phyloP scores from a whole-genome alignment of 805 yeast species.

The Yarrowia porcina region DNA sequence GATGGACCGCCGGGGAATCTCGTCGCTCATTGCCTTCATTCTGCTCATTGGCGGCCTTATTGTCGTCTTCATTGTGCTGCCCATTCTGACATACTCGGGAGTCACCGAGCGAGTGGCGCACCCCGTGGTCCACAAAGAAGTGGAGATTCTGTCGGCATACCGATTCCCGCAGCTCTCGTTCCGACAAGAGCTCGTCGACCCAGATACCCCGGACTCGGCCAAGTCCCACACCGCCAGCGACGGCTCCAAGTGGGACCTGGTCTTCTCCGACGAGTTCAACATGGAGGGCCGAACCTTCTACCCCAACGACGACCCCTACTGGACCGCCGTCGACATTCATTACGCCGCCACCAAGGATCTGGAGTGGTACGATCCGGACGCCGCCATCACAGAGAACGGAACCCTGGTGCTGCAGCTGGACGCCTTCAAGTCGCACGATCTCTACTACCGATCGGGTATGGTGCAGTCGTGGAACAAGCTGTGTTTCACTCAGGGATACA shows the following conservation, averaged over 20 bases:
- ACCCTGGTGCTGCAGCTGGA: conserved; percentile 67
- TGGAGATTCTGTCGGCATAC: conserved; percentile 51
- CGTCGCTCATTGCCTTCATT: conserved; percentile 43
- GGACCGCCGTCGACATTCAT: conserved; percentile 78
- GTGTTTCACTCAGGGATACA: conserved; percentile 79
- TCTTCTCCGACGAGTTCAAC: conserved; percentile 88
- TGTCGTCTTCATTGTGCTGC: conserved; percentile 71
- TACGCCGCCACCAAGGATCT: conserved; percentile 85
- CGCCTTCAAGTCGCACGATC: conserved; percentile 73
- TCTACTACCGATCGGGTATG: conserved; percentile 88
- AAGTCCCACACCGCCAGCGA: conserved; percentile 50
- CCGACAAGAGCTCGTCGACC: conserved; percentile 60
- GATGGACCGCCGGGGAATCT: conserved; percentile 41
- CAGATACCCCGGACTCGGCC: conserved; percentile 63
- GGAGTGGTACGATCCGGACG: conserved; percentile 96
- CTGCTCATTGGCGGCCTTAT: conserved; percentile 57
- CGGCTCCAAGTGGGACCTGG: conserved; percentile 71
- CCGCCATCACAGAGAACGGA: conserved; percentile 73
- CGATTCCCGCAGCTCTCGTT: conserved; percentile 58
- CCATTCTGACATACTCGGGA: conserved; percentile 82
- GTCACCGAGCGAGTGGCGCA: conserved; percentile 47
- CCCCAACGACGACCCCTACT: conserved; percentile 87
- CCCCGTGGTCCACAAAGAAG: conserved; percentile 25
- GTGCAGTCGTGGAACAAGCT: conserved; percentile 87
- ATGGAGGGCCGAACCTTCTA: conserved; percentile 87